Conservation (phyloP, 1,284 basidiomycete species). For the Ceratobasidium sp. region DNA sequence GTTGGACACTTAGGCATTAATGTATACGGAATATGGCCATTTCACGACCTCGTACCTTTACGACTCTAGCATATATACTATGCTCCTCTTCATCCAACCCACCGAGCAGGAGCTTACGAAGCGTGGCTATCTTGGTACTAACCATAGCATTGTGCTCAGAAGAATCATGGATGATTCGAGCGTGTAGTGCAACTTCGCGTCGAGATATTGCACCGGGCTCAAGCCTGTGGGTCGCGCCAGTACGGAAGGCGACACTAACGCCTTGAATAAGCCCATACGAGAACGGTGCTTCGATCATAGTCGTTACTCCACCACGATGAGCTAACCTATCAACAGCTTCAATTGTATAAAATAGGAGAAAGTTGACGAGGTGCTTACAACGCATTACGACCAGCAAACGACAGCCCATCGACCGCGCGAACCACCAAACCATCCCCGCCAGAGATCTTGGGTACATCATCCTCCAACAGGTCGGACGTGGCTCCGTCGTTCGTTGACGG, state of each 20-base stretch:
- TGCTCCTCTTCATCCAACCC: constrained; percentile 58
- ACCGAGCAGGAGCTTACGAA: constrained; percentile 71
- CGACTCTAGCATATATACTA: constrained; percentile 48
- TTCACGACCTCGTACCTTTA: constrained; percentile 62
- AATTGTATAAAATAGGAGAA: background rate
- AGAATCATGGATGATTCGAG: constrained; percentile 65
- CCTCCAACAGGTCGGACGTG: constrained; percentile 50
- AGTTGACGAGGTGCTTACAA: constrained; percentile 63
- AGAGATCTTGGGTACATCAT: constrained; percentile 15
- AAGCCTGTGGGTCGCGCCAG: constrained; percentile 71
- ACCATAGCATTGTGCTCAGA: constrained; percentile 63
- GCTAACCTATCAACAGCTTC: background rate
- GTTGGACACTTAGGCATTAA: background rate
- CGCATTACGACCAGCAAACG: constrained; percentile 76
- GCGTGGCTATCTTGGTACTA: constrained; percentile 58
- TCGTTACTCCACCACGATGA: constrained; percentile 34
- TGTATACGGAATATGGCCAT: background rate
- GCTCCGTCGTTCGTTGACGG: constrained; percentile 45
- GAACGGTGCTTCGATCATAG: constrained; percentile 68
- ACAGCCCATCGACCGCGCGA: constrained; percentile 78
- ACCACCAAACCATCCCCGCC: constrained; percentile 68
- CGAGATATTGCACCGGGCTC: constrained; percentile 75
- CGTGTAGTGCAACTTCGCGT: constrained; percentile 76
- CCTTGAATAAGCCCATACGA: constrained; percentile 67
- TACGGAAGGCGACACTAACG: constrained; percentile 73